Evolutionary conservation across 441 rosid species (phyloP), one percentile per base, ranked within the genome.

Genomic region (Biscutella laevigata): DNA sequence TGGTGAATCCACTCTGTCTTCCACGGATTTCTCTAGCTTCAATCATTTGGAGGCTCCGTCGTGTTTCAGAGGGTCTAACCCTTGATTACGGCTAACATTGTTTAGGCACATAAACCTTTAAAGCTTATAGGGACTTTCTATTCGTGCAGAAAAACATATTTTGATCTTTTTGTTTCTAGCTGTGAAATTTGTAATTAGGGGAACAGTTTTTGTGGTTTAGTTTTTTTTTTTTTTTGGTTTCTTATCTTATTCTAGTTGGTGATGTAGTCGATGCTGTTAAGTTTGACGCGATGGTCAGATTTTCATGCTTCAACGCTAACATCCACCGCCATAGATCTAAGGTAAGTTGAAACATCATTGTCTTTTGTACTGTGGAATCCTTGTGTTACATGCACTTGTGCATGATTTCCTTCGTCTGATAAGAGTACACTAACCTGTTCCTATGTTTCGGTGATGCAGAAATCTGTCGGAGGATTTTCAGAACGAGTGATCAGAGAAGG

Each of bases 61-160:
- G 96, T 67, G 75, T 83, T 59, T 88, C 85, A 3, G 84, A 72
- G 79, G 94, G 95, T 39, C 64, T 85, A 54, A 78, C 87, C 1
- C 84, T 85, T 68, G 96, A 91, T 82, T 91, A 88, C 59, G 98
- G 96, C 94, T 91, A 88, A 88, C 68, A 62, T 59, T 37, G 15
- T 3, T 55, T 53, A 34, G 7, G 55, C 69, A 47, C 52, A 67
- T 32, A 6, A 51, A 22, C 68, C 59, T 35, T 8, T 0, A 32
- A 51, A 72, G 55, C 61, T 74, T 42, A 47, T 41, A 57, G 19
- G 26, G 68, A 64, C 58, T 39, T 52, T 50, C 3, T 55, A 14
- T n/a, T 57, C 50, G 39, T 41, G 39, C 47, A n/a, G n/a, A 8
- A 42, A 54, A 33, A 61, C 55, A 4, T 56, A 55, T 17, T 37